A percentile compares a stretch with the other conserved stretches of the same genome.
These are phyloP conservation scores for Pseudogymnoascus sp. DNA, from an alignment of 2,329 filamentous ascomycete genomes.

Conservation along the genomic window DNA sequence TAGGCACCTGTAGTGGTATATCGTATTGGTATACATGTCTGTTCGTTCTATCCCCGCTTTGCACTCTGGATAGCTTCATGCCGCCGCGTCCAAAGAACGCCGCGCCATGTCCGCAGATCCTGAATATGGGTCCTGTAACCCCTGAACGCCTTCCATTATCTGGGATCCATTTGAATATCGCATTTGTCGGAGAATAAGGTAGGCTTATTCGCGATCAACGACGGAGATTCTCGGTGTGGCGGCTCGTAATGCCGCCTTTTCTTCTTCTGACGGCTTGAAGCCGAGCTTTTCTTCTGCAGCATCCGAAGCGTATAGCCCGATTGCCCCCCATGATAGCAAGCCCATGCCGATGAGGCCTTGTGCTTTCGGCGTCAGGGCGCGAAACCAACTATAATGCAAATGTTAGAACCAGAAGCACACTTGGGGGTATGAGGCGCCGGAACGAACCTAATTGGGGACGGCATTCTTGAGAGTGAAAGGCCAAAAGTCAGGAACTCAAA, in stretches of 20 bases:
- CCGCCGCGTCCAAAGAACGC: not conserved
- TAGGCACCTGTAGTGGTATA: not conserved
- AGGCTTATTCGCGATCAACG: conserved; percentile 44
- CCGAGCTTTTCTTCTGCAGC: conserved; percentile 67
- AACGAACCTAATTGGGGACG: conserved; percentile 8
- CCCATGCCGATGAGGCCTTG: conserved; percentile 66
- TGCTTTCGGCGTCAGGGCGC: conserved; percentile 61
- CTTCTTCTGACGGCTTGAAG: conserved; percentile 64
- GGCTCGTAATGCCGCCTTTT: conserved; percentile 59
- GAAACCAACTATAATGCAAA: conserved; percentile 53
- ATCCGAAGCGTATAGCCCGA: conserved; percentile 69
- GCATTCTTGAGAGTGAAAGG: not conserved
- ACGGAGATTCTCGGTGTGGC: conserved; percentile 55
- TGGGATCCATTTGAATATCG: not conserved
- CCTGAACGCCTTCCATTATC: not conserved
- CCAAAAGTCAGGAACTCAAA: not conserved
- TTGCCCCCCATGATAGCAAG: conserved; percentile 67
- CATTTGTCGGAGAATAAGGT: not conserved
- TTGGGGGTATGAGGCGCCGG: not conserved
- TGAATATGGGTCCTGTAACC: not conserved
- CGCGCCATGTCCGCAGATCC: not conserved
- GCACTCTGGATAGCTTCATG: not conserved
- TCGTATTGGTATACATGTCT: not conserved
- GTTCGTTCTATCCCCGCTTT: not conserved
- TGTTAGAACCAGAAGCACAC: not conserved